These are phyloP conservation scores for Bocquillonia castaneifolia DNA, from an alignment of 441 rosid species.

Conservation along the genomic window DNA sequence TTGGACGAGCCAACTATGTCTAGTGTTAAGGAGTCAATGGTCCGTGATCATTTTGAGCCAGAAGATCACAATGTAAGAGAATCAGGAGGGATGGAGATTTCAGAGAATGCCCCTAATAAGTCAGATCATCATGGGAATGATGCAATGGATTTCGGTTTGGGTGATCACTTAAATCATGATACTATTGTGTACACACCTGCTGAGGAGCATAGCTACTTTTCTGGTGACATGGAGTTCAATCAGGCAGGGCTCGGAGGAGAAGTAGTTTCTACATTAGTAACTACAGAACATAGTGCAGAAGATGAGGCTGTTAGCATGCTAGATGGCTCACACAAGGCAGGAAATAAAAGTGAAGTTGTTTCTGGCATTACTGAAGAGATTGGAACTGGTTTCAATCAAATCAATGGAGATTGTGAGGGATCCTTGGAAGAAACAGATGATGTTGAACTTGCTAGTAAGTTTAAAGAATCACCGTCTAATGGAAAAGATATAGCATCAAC, in stretches of 20 bases:
- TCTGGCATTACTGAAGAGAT: conserved; percentile 19
- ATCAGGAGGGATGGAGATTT: conserved; percentile 32
- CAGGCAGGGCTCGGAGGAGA: conserved; percentile 27
- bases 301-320: conserved; percentile 26
- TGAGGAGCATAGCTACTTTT: conserved; percentile 31
- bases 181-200: conserved; percentile 26
- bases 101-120: conserved; percentile 33
- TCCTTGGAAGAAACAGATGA: conserved; percentile 27
- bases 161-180: conserved; percentile 29
- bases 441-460: conserved; percentile 23
- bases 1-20: conserved; percentile 64
- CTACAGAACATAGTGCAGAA: conserved; percentile 29
- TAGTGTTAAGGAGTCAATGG: conserved; percentile 57
- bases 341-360: conserved; percentile 29
- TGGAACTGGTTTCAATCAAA: conserved; percentile 19
- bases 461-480: conserved; percentile 23
- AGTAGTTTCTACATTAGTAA: conserved; percentile 26
- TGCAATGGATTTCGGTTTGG: conserved; percentile 31
- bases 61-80: conserved; percentile 46
- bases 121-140: conserved; percentile 28
- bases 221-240: conserved; percentile 30
- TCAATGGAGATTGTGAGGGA: conserved; percentile 24
- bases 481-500: conserved; percentile 25
- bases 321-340: conserved; percentile 37
- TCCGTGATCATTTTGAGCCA: conserved; percentile 56